These are phyloP conservation scores for Melanogaster broomeanus DNA, from an alignment of 768 basidiomycete species.

Conservation along the genomic window DNA sequence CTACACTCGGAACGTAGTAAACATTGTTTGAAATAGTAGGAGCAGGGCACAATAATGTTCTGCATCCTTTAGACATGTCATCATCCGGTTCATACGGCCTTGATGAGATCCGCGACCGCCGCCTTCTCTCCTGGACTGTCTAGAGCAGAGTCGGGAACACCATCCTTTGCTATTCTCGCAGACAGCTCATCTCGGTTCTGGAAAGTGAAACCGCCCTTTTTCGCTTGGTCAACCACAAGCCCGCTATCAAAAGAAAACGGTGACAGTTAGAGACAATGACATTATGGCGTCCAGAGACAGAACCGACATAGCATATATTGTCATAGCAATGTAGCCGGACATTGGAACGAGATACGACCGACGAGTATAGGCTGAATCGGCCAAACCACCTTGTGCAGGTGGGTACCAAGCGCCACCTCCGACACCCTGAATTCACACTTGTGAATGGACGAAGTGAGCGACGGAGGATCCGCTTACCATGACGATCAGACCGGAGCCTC, in stretches of 20 bases:
- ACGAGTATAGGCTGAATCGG: constrained; percentile 48
- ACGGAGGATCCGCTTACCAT: constrained; percentile 40
- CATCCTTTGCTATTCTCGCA: constrained; percentile 11
- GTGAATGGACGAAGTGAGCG: not conserved
- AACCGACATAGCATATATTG: constrained; percentile 55
- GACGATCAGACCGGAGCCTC: constrained; percentile 63
- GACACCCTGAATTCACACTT: constrained; percentile 42
- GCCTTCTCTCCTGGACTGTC: constrained; percentile 13
- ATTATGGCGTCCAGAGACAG: not conserved
- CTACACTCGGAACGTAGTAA: not conserved
- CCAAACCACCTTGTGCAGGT: constrained; percentile 57
- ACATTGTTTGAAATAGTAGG: not conserved
- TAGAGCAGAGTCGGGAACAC: not conserved
- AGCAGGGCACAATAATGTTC: not conserved
- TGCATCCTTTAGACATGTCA: not conserved
- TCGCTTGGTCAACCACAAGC: constrained; percentile 52
- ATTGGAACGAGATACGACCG: constrained; percentile 63
- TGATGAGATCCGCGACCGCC: constrained; percentile 12
- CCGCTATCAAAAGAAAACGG: constrained; percentile 38
- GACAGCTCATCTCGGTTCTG: constrained; percentile 46
- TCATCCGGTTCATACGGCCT: constrained; percentile 10
- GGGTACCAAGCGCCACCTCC: constrained; percentile 74
- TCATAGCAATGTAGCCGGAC: constrained; percentile 60
- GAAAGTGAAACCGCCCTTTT: constrained; percentile 50
- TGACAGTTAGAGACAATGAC: not conserved